Evolutionary conservation across 2,329 filamentous ascomycete genomes (phyloP).

Genomic region (Reticulascus tulasneorum): DNA sequence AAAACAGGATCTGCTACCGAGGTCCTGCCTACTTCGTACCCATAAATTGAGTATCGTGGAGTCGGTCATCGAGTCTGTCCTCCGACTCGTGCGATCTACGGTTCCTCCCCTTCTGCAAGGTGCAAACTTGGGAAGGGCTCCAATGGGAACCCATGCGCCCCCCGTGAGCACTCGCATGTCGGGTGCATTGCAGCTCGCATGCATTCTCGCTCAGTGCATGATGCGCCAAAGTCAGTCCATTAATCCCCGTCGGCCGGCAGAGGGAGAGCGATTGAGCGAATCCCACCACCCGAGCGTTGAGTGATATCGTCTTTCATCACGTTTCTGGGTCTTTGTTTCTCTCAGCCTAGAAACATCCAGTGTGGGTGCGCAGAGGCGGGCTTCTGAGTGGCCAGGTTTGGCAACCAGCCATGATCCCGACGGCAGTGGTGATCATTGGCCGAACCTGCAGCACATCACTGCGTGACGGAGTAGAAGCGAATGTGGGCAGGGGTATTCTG

Average conservation of each 20-base stretch:
- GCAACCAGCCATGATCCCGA: constrained; percentile 5
- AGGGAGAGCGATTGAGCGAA: constrained; percentile 8
- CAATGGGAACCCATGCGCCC: no score
- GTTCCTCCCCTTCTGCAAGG: constrained; percentile 4
- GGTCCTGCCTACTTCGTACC: no score
- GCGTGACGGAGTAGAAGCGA: constrained; percentile 14
- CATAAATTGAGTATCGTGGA: constrained; percentile 6
- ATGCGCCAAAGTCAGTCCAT: constrained; percentile 7
- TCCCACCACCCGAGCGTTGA: constrained; percentile 4
- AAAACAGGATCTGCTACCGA: no score
- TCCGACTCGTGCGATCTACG: constrained; percentile 13
- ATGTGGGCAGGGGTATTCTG: constrained; percentile 6
- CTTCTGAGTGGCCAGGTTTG: constrained; percentile 5
- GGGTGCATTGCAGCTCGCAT: constrained; percentile 10
- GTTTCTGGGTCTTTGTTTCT: constrained; percentile 11
- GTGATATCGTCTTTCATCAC: constrained; percentile 1
- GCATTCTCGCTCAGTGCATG: constrained; percentile 13
- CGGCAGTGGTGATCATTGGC: no score
- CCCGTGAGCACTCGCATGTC: no score
- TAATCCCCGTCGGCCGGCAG: no score
- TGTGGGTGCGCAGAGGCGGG: background rate
- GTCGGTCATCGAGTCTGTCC: constrained; percentile 3
- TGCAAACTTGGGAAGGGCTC: no score
- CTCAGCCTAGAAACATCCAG: constrained; percentile 1
- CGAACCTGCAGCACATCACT: constrained; percentile 8